Evolutionary conservation across 2,329 filamentous ascomycete species (phyloP).

Genomic region (Aspergillus ustus): DNA sequence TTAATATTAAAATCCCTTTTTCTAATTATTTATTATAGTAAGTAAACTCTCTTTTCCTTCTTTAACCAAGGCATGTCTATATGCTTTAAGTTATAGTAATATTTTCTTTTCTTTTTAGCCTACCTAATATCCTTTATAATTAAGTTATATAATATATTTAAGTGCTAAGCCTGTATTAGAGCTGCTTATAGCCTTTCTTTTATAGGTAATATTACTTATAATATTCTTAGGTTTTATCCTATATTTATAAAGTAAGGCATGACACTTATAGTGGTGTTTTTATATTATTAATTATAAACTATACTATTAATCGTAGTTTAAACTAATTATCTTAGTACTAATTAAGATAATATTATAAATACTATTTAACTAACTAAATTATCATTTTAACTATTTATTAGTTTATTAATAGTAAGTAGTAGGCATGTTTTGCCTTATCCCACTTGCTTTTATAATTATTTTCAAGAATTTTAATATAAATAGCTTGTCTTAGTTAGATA

Average conservation of each 20-base stretch:
- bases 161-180: neutral
- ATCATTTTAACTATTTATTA: neutral
- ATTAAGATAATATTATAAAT: slow-evolving; percentile 1
- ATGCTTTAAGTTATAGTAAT: slow-evolving; percentile 6
- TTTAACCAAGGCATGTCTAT: too few relatives aligned
- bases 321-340: slow-evolving; percentile 2
- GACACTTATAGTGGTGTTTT: neutral
- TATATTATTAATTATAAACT: slow-evolving; percentile 11
- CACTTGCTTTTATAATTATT: neutral
- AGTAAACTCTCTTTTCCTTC: too few relatives aligned
- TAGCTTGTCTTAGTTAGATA: neutral
- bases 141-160: slow-evolving; percentile 4
- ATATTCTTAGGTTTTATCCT: slow-evolving; percentile 1
- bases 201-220: neutral
- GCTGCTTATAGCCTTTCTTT: neutral
- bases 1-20: too few relatives aligned
- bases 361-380: slow-evolving; percentile 2
- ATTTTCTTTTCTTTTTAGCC: slow-evolving; percentile 1
- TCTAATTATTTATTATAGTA: neutral
- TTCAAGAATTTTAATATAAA: neutral
- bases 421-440: neutral
- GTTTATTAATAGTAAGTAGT: neutral
- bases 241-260: slow-evolving; percentile 8
- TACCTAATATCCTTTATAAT: slow-evolving; percentile 4
- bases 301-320: neutral